Evolutionary conservation across 352 stramenopile genomes (phyloP).

Genomic region (Phytopythium litorale): DNA sequence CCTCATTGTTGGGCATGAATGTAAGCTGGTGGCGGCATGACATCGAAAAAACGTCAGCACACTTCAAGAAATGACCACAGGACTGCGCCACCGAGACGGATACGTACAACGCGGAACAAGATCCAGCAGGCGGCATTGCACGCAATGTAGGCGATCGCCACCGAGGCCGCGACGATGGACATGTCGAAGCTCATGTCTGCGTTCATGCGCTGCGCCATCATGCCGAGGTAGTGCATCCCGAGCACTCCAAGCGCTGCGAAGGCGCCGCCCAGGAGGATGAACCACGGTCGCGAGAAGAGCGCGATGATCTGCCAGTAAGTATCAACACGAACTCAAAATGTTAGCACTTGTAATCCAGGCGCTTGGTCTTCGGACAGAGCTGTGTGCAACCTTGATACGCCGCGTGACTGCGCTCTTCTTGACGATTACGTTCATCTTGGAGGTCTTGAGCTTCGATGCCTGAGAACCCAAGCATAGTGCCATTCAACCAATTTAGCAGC

Average conservation of each 20-base stretch:
- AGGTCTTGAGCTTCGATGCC: no score
- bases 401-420: no score
- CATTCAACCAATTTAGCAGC: no score
- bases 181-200: conserved; percentile 23
- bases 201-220: conserved; percentile 38
- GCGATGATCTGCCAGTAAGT: conserved; percentile 36
- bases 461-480: no score
- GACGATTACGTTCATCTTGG: no score
- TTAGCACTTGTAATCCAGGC: no score
- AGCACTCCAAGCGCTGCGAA: conserved; percentile 39
- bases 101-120: conserved; percentile 33
- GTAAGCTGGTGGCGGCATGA: no score
- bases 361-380: no score
- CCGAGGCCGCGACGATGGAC: conserved; percentile 30
- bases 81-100: background rate
- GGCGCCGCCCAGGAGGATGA: conserved; percentile 30
- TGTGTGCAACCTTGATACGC: no score
- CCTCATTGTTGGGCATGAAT: conserved; percentile 18
- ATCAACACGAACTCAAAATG: no score
- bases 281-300: conserved; percentile 35
- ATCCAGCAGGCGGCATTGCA: conserved; percentile 48
- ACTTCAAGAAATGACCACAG: background rate
- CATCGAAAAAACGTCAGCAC: conserved; percentile 44
- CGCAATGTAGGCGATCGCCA: conserved; percentile 26
- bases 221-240: conserved; percentile 50